A percentile compares a stretch with the other conserved stretches of the same genome.
Evolutionary conservation across 2,329 filamentous ascomycete genomes (phyloP).

Genomic region (Pestalotiopsis sp.): DNA sequence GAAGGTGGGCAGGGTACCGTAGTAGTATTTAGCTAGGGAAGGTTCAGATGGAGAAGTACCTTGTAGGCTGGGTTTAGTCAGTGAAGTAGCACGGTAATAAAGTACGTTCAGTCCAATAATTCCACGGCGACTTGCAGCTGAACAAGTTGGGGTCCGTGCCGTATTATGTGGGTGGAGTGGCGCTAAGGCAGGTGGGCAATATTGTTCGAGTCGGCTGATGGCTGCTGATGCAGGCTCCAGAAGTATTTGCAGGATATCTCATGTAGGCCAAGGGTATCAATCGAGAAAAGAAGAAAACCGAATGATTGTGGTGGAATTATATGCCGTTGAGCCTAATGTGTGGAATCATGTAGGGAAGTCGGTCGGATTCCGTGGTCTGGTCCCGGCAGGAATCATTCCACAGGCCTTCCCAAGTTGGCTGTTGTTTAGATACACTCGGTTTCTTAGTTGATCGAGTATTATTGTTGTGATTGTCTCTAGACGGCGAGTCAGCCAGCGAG

Average conservation of each 20-base stretch:
- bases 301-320: not conserved
- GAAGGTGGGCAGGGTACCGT: not conserved
- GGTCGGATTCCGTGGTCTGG: too few relatives aligned
- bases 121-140: not conserved
- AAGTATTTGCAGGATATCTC: not conserved
- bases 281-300: not conserved
- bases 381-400: too few relatives aligned
- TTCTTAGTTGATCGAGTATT: too few relatives aligned
- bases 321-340: not conserved
- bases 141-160: not conserved
- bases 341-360: too few relatives aligned
- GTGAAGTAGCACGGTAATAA: too few relatives aligned
- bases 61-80: not conserved
- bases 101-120: not conserved
- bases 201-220: not conserved
- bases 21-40: not conserved
- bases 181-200: constrained; percentile 3
- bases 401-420: too few relatives aligned
- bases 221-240: not conserved
- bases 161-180: not conserved
- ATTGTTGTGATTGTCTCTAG: too few relatives aligned
- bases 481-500: too few relatives aligned
- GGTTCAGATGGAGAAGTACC: not conserved
- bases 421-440: too few relatives aligned
- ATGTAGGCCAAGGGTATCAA: not conserved